Conservation (phyloP, 495 filamentous ascomycete genomes). For the Echria macrotheca region DNA sequence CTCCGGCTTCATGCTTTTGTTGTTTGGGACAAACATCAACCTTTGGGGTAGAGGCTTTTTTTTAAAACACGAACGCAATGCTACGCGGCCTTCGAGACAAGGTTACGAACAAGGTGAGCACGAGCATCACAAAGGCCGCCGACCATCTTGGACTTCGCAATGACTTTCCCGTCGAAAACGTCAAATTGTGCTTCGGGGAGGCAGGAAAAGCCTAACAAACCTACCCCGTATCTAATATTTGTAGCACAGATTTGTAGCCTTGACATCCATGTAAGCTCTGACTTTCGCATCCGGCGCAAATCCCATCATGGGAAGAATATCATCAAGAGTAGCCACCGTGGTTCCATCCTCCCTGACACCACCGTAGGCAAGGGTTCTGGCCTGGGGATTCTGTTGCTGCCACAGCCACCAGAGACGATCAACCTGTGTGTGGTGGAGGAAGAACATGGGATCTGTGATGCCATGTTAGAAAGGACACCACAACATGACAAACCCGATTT, state of each 20-base stretch:
- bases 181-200: not conserved
- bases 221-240: too few species aligned
- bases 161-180: not conserved
- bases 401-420: not conserved
- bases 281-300: not conserved
- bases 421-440: not conserved
- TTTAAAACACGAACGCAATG: too few species aligned
- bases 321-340: not conserved
- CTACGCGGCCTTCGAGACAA: not conserved
- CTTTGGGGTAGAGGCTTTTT: too few species aligned
- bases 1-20: too few species aligned
- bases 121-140: not conserved
- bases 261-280: not conserved
- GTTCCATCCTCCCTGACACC: not conserved
- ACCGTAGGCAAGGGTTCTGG: not conserved
- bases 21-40: too few species aligned
- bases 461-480: not conserved
- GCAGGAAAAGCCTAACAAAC: not conserved
- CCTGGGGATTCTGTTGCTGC: not conserved
- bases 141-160: not conserved
- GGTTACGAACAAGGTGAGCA: not conserved
- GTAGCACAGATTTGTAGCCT: not conserved
- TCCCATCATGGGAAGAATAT: not conserved
- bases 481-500: too few species aligned
- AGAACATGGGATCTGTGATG: not conserved